These are phyloP conservation scores for Beauveria pseudobassiana DNA, from an alignment of 2,329 filamentous ascomycete species.

Conservation along the genomic window DNA sequence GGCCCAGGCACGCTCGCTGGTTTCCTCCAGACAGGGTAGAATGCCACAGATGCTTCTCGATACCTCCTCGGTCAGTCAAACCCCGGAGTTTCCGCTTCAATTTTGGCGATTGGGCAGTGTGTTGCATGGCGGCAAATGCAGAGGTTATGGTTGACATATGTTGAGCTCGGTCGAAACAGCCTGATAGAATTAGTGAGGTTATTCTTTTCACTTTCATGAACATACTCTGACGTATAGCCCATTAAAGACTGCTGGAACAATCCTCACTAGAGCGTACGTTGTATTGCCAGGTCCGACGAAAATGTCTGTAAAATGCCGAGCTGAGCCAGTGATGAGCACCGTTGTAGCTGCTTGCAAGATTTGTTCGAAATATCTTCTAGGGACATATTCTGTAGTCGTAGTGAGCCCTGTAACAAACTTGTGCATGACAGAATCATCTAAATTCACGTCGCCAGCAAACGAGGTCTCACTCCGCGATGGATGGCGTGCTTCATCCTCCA, in stretches of 20 bases:
- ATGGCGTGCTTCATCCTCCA: not conserved
- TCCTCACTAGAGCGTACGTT: conserved; percentile 18
- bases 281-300: conserved; percentile 13
- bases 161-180: conserved; percentile 19
- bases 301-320: conserved; percentile 18
- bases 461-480: not conserved
- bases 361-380: not conserved
- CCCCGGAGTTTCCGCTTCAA: conserved; percentile 23
- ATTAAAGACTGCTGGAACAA: conserved; percentile 31
- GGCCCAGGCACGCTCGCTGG: not conserved
- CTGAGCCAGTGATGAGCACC: conserved; percentile 20
- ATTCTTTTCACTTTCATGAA: no score
- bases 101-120: conserved; percentile 25
- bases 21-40: not conserved
- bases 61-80: conserved; percentile 4
- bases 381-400: not conserved
- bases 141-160: conserved; percentile 22
- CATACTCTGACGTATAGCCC: conserved; percentile 28
- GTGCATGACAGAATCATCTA: not conserved
- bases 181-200: conserved; percentile 13
- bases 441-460: not conserved
- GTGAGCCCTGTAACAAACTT: not conserved
- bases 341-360: conserved; percentile 19
- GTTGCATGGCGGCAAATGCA: conserved; percentile 25
- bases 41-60: not conserved